phyloP scores from a whole-genome alignment of 1,284 basidiomycete species.

The Rhodotorula sp. region DNA sequence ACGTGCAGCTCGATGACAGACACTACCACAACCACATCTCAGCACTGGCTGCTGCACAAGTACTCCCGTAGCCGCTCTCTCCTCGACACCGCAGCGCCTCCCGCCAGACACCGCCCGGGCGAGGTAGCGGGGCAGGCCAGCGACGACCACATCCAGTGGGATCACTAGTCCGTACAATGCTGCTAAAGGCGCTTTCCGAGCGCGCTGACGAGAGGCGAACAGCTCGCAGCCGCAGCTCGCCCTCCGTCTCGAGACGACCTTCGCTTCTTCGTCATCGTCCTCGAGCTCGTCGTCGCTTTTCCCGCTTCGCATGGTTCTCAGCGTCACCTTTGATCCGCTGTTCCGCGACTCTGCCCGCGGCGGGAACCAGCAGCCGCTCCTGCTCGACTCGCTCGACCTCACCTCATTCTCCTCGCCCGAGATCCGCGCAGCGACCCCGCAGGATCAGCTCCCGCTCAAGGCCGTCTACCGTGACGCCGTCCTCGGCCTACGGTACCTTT shows the following conservation, averaged over 20 bases:
- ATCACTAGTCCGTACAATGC: conserved; percentile 18
- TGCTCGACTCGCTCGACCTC: conserved; percentile 31
- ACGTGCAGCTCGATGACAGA: not conserved
- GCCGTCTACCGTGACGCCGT: conserved; percentile 26
- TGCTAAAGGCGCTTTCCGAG: not conserved
- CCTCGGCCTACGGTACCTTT: conserved; percentile 25
- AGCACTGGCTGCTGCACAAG: conserved; percentile 23
- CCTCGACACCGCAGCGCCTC: not conserved
- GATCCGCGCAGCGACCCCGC: conserved; percentile 5
- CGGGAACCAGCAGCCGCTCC: conserved; percentile 7
- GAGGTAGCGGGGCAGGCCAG: not conserved
- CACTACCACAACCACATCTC: conserved; percentile 14
- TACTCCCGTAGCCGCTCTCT: conserved; percentile 15
- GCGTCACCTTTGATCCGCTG: conserved; percentile 15
- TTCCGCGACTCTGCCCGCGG: conserved; percentile 12
- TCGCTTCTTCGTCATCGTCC: not conserved
- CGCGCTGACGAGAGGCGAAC: not conserved
- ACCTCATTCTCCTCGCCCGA: conserved; percentile 12
- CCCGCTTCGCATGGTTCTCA: conserved; percentile 11
- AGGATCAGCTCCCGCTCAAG: conserved; percentile 28
- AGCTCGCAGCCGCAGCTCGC: conserved; percentile 15
- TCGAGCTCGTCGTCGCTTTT: not conserved
- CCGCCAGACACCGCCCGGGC: not conserved
- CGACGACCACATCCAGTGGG: conserved; percentile 14
- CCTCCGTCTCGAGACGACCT: conserved; percentile 12